These are phyloP conservation scores for Berberis thunbergii DNA, from an alignment of 164 flowering plant genomes.

Conservation along the genomic window DNA sequence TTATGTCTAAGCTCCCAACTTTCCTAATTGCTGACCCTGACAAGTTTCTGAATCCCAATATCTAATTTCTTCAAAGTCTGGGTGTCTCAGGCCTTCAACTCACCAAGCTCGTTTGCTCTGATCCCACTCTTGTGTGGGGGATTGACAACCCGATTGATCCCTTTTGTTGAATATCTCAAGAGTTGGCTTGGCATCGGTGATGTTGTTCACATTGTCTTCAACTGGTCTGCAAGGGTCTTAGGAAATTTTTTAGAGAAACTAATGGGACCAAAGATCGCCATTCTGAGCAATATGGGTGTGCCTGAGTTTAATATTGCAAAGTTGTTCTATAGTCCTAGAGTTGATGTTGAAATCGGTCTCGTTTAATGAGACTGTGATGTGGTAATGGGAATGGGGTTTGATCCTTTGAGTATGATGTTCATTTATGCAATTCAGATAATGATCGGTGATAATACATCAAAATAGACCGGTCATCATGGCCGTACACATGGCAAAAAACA, in stretches of 20 bases:
- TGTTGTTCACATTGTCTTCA: not conserved
- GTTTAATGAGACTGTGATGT: not conserved
- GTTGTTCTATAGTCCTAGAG: not conserved
- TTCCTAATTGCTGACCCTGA: not conserved
- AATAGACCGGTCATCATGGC: not conserved
- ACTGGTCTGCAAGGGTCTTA: not conserved
- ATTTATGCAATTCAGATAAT: not conserved
- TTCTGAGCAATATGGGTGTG: conserved; percentile 4
- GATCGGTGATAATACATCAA: not conserved
- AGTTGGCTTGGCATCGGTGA: not conserved
- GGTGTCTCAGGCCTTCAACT: conserved; percentile 4
- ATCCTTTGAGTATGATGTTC: not conserved
- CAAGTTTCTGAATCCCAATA: not conserved
- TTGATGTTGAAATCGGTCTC: not conserved
- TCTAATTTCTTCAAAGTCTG: not conserved
- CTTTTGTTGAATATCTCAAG: not conserved
- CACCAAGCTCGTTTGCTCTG: not conserved
- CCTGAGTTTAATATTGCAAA: conserved; percentile 1
- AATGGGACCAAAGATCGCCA: not conserved
- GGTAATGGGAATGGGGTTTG: conserved; percentile 1
- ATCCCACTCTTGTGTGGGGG: not conserved
- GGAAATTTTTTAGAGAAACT: not conserved
- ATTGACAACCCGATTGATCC: not conserved
- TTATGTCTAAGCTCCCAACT: not conserved
- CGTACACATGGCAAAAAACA: too few species aligned